Percentiles rank a stretch among this genome's conserved stretches.
These are phyloP conservation scores for Otatea glauca DNA, from an alignment of 176 grass and related monocot species.

Conservation along the genomic window DNA sequence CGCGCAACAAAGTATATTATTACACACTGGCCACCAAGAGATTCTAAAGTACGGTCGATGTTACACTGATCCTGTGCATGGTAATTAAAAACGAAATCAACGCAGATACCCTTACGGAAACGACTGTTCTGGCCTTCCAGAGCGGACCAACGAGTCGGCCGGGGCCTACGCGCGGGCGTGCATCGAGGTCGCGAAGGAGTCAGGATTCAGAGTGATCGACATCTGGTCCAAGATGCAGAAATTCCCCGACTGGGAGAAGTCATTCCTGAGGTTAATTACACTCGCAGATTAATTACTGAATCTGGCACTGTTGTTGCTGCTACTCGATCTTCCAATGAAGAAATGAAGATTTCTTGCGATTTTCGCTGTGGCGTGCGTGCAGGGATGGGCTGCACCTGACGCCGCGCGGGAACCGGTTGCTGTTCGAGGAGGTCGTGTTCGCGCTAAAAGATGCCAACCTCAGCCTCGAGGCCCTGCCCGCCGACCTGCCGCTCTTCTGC, in stretches of 20 bases:
- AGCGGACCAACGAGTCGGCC: slow-evolving; percentile 66
- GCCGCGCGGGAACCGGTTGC: slow-evolving; percentile 54
- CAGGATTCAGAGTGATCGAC: slow-evolving; percentile 54
- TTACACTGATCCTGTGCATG: no score
- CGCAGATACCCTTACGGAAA: slow-evolving; percentile 46
- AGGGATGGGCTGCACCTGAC: slow-evolving; percentile 84
- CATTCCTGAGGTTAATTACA: slow-evolving; percentile 49
- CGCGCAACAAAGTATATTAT: no score
- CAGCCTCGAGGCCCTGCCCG: slow-evolving; percentile 59
- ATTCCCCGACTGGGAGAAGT: slow-evolving; percentile 63
- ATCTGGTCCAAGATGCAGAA: slow-evolving; percentile 71
- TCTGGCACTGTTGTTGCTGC: no score
- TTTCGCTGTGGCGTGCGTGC: neutral
- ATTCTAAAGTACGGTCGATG: no score
- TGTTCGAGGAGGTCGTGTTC: slow-evolving; percentile 72
- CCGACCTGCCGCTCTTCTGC: slow-evolving; percentile 60
- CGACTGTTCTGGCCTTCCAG: slow-evolving; percentile 46
- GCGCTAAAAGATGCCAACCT: slow-evolving; percentile 52
- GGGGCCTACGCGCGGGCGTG: slow-evolving; percentile 63
- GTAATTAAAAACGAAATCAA: neutral
- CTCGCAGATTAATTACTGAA: no score
- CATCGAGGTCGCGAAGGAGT: slow-evolving; percentile 46
- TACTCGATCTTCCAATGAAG: no score
- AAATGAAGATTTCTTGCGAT: no score
- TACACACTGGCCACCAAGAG: no score